A percentile compares a stretch with the other conserved stretches of the same genome.
phyloP scores from a whole-genome alignment of 2,329 filamentous ascomycete genomes.

The Fusarium duplospermum region DNA sequence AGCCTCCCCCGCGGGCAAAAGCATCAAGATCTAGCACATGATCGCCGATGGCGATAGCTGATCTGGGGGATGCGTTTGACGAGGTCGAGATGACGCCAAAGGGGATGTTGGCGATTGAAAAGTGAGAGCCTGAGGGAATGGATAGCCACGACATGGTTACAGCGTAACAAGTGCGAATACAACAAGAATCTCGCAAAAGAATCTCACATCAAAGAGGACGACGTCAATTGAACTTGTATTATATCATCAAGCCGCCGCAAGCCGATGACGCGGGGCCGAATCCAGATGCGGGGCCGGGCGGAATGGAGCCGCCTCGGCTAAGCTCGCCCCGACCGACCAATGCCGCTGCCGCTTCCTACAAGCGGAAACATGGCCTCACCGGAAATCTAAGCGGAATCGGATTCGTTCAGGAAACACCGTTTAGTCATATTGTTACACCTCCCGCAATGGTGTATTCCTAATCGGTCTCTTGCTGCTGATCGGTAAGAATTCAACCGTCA shows the following conservation, averaged over 20 bases:
- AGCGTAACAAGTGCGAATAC: not conserved
- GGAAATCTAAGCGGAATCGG: not conserved
- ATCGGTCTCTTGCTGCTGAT: not conserved
- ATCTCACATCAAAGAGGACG: not conserved
- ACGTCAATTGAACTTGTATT: constrained; percentile 14
- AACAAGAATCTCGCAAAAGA: not conserved
- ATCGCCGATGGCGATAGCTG: constrained; percentile 79
- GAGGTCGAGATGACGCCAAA: constrained; percentile 83
- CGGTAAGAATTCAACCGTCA: not conserved
- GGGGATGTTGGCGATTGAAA: constrained; percentile 79
- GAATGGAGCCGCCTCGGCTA: constrained; percentile 12
- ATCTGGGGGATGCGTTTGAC: constrained; percentile 65
- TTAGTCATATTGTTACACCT: not conserved
- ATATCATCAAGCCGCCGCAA: constrained; percentile 30
- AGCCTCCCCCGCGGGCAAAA: constrained; percentile 63
- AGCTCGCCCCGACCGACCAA: not conserved
- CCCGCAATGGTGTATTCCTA: not conserved
- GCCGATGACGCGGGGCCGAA: constrained; percentile 23
- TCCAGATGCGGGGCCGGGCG: constrained; percentile 12
- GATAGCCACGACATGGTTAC: constrained; percentile 46
- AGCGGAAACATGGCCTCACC: not conserved
- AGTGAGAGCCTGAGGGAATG: constrained; percentile 49
- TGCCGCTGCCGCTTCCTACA: not conserved
- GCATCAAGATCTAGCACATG: constrained; percentile 76
- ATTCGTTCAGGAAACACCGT: not conserved